phyloP scores from a whole-genome alignment of 352 stramenopile species.

The Stramenopiles sp. region DNA sequence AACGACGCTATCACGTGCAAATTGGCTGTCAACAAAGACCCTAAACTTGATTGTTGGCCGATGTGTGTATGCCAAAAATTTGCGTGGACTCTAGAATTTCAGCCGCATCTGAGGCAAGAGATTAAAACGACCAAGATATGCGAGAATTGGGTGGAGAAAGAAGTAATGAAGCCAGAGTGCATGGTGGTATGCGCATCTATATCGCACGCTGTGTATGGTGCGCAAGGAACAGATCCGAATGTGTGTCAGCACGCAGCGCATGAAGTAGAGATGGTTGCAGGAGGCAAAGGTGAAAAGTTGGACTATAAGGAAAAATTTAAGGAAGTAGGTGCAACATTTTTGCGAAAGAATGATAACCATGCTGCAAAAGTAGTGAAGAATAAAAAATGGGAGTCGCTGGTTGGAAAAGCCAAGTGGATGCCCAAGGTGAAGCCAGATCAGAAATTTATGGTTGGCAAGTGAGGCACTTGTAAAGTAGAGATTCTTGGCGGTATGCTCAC shows the following conservation, averaged over 20 bases:
- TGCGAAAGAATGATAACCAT: not conserved
- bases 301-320: not conserved
- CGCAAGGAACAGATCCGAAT: not conserved
- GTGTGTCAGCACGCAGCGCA: not conserved
- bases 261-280: not conserved
- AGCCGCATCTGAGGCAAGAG: not conserved
- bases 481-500: no score
- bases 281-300: not conserved
- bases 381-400: not conserved
- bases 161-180: not conserved
- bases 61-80: not conserved
- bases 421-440: not conserved
- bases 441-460: not conserved
- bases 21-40: not conserved
- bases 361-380: no score
- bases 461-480: not conserved
- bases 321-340: no score
- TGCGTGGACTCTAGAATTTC: not conserved
- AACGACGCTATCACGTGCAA: not conserved
- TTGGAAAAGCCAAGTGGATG: not conserved
- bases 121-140: not conserved
- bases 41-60: not conserved
- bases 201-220: not conserved
- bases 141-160: not conserved
- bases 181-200: not conserved